Evolutionary conservation across 208 protist genomes (phyloP).

Genomic region (Lotmaria passim): DNA sequence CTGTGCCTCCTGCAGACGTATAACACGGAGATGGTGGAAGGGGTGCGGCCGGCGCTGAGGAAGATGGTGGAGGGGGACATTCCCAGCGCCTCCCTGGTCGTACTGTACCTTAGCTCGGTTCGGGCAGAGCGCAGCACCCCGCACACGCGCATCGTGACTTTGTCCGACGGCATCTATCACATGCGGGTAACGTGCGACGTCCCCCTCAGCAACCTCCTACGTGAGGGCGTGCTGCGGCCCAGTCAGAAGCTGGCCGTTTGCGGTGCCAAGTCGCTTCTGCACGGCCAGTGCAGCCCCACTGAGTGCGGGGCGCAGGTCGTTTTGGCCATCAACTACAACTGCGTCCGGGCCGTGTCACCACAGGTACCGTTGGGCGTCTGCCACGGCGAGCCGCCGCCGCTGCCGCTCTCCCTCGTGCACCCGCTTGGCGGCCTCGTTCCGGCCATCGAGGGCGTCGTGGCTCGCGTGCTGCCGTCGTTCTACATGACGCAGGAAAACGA

Average conservation of each 20-base stretch:
- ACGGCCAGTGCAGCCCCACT: conserved; percentile 48
- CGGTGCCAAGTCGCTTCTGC: conserved; percentile 57
- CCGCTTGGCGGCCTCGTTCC: conserved; percentile 76
- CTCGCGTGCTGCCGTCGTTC: conserved; percentile 73
- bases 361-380: conserved; percentile 59
- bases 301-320: conserved; percentile 60
- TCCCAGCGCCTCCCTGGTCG: conserved; percentile 53
- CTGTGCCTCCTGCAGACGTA: conserved; percentile 66
- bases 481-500: conserved; percentile 42
- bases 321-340: conserved; percentile 81
- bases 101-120: conserved; percentile 56
- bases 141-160: conserved; percentile 60
- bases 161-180: conserved; percentile 83
- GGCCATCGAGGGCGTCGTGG: conserved; percentile 67
- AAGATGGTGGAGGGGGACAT: conserved; percentile 78
- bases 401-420: conserved; percentile 57
- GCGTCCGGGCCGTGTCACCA: conserved; percentile 57
- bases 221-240: conserved; percentile 55
- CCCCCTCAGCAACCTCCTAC: conserved; percentile 70
- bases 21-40: conserved; percentile 81
- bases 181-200: conserved; percentile 68
- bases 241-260: conserved; percentile 74
- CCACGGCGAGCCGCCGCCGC: conserved; percentile 45
- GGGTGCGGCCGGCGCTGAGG: conserved; percentile 62
- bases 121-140: conserved; percentile 48